Evolutionary conservation across 208 protist species (phyloP), one percentile per base, ranked within the genome.

Genomic region (Endotrypanum monterogeii): DNA sequence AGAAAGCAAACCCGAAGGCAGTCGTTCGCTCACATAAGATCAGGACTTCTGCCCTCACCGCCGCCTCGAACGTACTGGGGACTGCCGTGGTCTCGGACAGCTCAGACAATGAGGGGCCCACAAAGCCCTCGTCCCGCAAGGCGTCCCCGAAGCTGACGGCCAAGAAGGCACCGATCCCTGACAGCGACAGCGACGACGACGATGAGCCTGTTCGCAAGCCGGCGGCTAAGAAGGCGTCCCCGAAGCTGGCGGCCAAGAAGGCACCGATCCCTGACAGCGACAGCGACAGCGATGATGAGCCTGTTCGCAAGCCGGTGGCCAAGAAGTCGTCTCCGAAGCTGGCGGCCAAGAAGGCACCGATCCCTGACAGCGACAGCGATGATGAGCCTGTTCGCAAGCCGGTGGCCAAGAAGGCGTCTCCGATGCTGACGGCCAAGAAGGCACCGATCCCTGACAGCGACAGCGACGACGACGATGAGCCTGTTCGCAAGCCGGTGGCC

Each of bases 1-100:
- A 93, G 77, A 80, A 80, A 65, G 83, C 78, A 9, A 97, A 94
- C 72, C 88, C 93, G 16, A 76, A 83, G 52, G 88, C 84, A 8
- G 89, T 86, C 14, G 50, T 66, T 2, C 72, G 71, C 18, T 73
- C 86, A 12, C 89, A 86, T 54, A 88, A 86, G 76, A 73, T 96
- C 32, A 75, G 73, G 56, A 83, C 76, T 50, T 93, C 88, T 1
- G 84, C 80, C 28, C 87, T 83, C 71, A 91, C 86, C 65, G 50
- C 71, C 5, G 80, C 83, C 35, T 50, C 87, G n/a, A 89, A 89
- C 69, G 76, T 65, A 39, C 41, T 76, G 5, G 71, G 73, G 11
- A 39, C 68, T 28, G 72, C 66, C 6, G 54, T 18, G 41, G 69
- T 73, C 73, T 73, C 67, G 39, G 76, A 79, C 73, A 73, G 71